Conservation (phyloP, 2,329 filamentous ascomycete genomes). For the Fusarium irregulare region DNA sequence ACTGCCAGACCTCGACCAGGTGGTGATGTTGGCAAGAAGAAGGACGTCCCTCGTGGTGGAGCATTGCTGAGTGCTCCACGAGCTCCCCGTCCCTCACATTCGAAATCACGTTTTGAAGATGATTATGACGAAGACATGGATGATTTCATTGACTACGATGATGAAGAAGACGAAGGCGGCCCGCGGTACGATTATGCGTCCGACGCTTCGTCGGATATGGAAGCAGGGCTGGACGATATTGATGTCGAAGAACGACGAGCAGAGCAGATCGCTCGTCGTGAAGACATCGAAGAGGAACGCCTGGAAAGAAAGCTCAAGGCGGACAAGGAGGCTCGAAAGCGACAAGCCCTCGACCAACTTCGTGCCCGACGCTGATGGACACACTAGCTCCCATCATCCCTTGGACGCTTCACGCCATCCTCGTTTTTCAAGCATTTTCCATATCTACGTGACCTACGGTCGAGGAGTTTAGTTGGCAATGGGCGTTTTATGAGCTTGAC, state of each 20-base stretch:
- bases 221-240: constrained; percentile 79
- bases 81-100: constrained; percentile 44
- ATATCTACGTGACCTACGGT: constrained; percentile 33
- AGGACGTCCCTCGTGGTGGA: constrained; percentile 53
- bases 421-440: constrained; percentile 8
- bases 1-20: constrained; percentile 69
- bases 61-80: constrained; percentile 53
- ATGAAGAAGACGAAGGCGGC: constrained; percentile 61
- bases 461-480: constrained; percentile 31
- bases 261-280: constrained; percentile 70
- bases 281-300: constrained; percentile 73
- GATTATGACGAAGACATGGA: constrained; percentile 73
- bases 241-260: constrained; percentile 76
- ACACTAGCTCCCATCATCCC: neutral
- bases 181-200: constrained; percentile 67
- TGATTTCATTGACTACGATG: constrained; percentile 71
- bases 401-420: neutral
- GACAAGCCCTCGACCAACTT: constrained; percentile 54
- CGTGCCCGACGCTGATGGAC: constrained; percentile 48
- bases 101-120: constrained; percentile 60
- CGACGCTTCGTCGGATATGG: constrained; percentile 80
- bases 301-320: constrained; percentile 71
- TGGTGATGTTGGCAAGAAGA: constrained; percentile 48
- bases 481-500: constrained; percentile 34
- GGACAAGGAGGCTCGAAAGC: constrained; percentile 69